Conservation (phyloP, 1,284 basidiomycete species). For the Boletus chippewaensis region DNA sequence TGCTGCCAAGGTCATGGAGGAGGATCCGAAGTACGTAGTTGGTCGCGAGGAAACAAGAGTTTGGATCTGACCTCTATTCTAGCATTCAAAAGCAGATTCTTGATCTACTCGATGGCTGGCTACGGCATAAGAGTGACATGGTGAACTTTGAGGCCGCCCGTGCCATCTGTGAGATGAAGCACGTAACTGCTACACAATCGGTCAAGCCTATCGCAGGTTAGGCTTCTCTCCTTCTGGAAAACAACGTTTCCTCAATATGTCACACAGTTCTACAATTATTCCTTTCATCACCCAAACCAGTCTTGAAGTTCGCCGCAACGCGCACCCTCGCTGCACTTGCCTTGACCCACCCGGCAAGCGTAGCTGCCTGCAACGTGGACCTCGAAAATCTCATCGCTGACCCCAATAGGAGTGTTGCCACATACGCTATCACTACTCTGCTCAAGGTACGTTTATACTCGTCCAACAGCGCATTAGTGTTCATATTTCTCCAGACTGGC, state of each 20-base stretch:
- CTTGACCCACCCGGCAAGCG: constrained; percentile 75
- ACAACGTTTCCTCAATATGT: constrained; percentile 2
- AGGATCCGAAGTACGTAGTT: constrained; percentile 85
- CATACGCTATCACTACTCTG: constrained; percentile 97
- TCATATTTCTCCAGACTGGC: constrained; percentile 59
- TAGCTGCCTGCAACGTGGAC: constrained; percentile 94
- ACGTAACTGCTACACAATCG: constrained; percentile 72
- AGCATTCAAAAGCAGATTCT: constrained; percentile 90
- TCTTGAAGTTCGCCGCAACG: constrained; percentile 96
- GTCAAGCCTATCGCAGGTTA: constrained; percentile 82
- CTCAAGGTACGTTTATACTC: constrained; percentile 63
- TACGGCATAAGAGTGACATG: constrained; percentile 99
- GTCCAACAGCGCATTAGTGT: not conserved
- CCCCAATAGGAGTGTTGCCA: constrained; percentile 93
- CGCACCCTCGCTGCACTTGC: constrained; percentile 90
- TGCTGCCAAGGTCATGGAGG: constrained; percentile 96
- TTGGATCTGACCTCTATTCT: constrained; percentile 2
- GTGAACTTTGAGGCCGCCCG: constrained; percentile 99
- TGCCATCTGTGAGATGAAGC: constrained; percentile 94
- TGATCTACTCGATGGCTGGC: constrained; percentile 91
- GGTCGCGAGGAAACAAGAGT: not conserved
- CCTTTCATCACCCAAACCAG: constrained; percentile 87
- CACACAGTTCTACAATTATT: constrained; percentile 81
- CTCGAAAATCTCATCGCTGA: constrained; percentile 98
- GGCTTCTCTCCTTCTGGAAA: constrained; percentile 21